A percentile compares a stretch with the other conserved stretches of the same genome.
These are phyloP conservation scores for Talaromyces trachyspermus DNA, from an alignment of 495 filamentous ascomycete genomes.

Conservation along the genomic window DNA sequence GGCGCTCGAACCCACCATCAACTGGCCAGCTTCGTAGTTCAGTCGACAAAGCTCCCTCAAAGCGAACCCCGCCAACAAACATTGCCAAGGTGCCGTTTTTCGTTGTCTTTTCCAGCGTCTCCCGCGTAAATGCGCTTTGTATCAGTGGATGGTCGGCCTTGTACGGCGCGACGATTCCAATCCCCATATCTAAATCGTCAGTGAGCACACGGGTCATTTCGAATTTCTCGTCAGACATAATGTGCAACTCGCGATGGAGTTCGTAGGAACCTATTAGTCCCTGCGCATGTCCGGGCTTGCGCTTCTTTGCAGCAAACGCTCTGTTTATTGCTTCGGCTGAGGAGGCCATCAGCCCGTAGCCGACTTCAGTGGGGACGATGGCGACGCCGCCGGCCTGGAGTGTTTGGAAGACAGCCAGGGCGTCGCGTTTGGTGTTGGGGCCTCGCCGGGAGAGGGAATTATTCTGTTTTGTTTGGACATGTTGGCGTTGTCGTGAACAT, in stretches of 20 bases:
- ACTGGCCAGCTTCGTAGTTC: slow-evolving; percentile 10
- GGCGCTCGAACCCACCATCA: slow-evolving; percentile 18
- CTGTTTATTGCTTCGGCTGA: slow-evolving; percentile 15
- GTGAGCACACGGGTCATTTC: slow-evolving; percentile 20
- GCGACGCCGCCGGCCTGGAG: slow-evolving; percentile 13
- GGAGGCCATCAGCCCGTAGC: slow-evolving; percentile 24
- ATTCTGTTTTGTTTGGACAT: too few relatives aligned
- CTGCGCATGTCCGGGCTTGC: slow-evolving; percentile 14
- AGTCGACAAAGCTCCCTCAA: slow-evolving; percentile 16
- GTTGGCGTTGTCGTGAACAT: too few relatives aligned
- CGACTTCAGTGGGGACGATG: slow-evolving; percentile 20
- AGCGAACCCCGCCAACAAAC: slow-evolving; percentile 13
- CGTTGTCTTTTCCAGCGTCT: slow-evolving; percentile 9
- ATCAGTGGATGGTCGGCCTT: slow-evolving; percentile 9
- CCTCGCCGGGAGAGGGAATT: slow-evolving; percentile 9
- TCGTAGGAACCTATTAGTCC: slow-evolving; percentile 21
- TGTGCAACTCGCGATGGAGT: slow-evolving; percentile 16
- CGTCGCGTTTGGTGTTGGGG: slow-evolving; percentile 7
- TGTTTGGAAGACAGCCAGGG: slow-evolving; percentile 2
- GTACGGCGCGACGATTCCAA: slow-evolving; percentile 15
- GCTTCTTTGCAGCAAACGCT: slow-evolving; percentile 15
- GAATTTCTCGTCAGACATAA: slow-evolving; percentile 10
- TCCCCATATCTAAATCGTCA: slow-evolving; percentile 18
- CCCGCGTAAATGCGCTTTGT: slow-evolving; percentile 3
- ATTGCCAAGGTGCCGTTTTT: slow-evolving; percentile 20